phyloP scores from a whole-genome alignment of 164 flowering plant species.

The grape (Vitis vinifera) region ASM3070453v1 NC_081811.1:25720501-25721000 shows the following conservation, averaged over 20 bases:
- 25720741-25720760: too few relatives aligned
- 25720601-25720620: background rate
- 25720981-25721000: slow-evolving; percentile 49
- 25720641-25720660: background rate
- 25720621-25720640: background rate
- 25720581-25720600: background rate
- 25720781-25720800: slow-evolving; percentile 29
- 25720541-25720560: background rate
- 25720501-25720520: too few relatives aligned
- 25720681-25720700: background rate
- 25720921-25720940: background rate
- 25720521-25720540: too few relatives aligned
- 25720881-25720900: background rate
- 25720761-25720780: background rate
- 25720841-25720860: slow-evolving; percentile 44
- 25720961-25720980: slow-evolving; percentile 53
- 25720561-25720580: background rate
- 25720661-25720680: background rate
- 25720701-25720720: background rate
- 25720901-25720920: background rate
- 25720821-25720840: slow-evolving; percentile 48
- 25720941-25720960: slow-evolving; percentile 40
- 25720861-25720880: slow-evolving; percentile 20
- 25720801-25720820: slow-evolving; percentile 46
- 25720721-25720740: too few relatives aligned